Conservation (phyloP, 768 basidiomycete species). For the Lactifluus piperatus region DNA sequence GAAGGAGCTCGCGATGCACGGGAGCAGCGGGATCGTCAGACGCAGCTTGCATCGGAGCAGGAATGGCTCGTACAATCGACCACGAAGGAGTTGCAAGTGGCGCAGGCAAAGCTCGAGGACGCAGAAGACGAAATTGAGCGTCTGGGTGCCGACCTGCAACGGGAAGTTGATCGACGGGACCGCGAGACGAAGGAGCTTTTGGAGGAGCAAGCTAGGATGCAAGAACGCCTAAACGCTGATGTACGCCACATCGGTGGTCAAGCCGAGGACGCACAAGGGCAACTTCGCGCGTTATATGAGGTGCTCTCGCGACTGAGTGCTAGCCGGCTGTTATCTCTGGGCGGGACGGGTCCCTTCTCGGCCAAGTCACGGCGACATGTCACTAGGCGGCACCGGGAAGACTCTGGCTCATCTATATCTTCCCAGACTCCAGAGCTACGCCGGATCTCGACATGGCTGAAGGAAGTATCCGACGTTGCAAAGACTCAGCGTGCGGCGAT, state of each 20-base stretch:
- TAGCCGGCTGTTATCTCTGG: neutral
- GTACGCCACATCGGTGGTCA: neutral
- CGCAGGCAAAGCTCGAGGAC: neutral
- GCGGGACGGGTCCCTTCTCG: neutral
- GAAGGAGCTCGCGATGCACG: neutral
- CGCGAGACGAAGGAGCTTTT: neutral
- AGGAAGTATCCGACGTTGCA: neutral
- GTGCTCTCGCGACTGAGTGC: neutral
- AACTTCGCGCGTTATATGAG: neutral
- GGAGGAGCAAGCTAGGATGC: conserved; percentile 1
- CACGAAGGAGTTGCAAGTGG: neutral
- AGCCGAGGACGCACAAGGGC: neutral
- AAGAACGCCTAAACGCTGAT: neutral
- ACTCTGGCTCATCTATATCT: neutral
- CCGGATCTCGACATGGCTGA: too few relatives aligned
- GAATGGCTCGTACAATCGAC: neutral
- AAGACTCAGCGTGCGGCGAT: neutral
- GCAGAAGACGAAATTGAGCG: neutral
- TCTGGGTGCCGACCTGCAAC: neutral
- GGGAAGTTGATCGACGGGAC: neutral
- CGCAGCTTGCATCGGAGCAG: neutral
- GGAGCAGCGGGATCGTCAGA: neutral
- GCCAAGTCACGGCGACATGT: too few relatives aligned
- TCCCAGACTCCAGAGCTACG: neutral
- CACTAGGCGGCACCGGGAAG: neutral